Percentiles rank a stretch among this genome's conserved stretches.
These are phyloP conservation scores for Penicillium psychrosexuale DNA, from an alignment of 2,329 filamentous ascomycete genomes.

Conservation along the genomic window DNA sequence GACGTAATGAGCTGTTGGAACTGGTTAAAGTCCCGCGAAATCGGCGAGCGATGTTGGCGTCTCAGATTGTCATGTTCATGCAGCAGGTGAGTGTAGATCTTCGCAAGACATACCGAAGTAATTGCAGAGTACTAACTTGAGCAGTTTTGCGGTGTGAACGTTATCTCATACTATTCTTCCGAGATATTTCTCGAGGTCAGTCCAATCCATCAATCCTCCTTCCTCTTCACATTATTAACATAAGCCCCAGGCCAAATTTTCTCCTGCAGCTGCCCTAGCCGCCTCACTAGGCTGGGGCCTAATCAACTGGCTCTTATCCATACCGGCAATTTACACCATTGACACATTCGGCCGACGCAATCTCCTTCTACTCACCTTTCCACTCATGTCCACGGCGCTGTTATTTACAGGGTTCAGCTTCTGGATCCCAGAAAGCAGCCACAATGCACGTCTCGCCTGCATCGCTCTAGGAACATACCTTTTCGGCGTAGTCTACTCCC, in stretches of 20 bases:
- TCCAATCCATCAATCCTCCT: not conserved
- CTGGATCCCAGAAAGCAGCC: constrained; percentile 45
- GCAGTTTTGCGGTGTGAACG: constrained; percentile 50
- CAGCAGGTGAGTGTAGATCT: constrained; percentile 50
- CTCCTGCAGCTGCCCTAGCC: constrained; percentile 50
- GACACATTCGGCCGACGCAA: constrained; percentile 66
- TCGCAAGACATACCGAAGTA: not conserved
- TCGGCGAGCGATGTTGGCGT: constrained; percentile 59
- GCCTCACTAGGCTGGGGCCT: constrained; percentile 61
- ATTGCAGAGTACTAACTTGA: not conserved
- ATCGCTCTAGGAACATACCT: constrained; percentile 46
- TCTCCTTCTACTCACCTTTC: constrained; percentile 62
- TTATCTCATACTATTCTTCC: constrained; percentile 60
- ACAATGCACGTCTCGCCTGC: constrained; percentile 39
- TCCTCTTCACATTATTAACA: not conserved
- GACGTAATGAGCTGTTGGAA: constrained; percentile 54
- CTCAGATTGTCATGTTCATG: constrained; percentile 65
- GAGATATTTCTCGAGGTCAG: constrained; percentile 52
- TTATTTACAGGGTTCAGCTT: constrained; percentile 55
- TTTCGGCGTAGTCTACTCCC: constrained; percentile 48
- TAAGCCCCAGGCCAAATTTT: constrained; percentile 43
- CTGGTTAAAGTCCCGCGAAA: constrained; percentile 61
- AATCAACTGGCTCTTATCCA: constrained; percentile 63
- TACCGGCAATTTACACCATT: constrained; percentile 64
- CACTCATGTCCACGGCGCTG: constrained; percentile 57